Evolutionary conservation across 371 early-diverging fungal genomes (phyloP), one percentile per base, ranked within the genome.

Genomic region (Cokeromyces recurvatus): DNA sequence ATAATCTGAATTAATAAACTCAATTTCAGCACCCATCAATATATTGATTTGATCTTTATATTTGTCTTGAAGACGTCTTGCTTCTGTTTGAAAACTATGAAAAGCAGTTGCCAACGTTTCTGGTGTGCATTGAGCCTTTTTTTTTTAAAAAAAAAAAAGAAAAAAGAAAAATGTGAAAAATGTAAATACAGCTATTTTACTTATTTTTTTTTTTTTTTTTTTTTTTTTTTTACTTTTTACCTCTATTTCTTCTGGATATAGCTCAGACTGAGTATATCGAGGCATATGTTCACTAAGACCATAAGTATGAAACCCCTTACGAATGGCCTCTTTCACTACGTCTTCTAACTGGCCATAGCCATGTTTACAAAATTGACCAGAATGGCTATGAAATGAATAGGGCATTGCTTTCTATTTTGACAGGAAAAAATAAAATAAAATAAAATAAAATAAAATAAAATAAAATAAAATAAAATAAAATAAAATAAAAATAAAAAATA

Each of bases 1-100:
- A 51, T 69, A 66, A 19, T 46, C 55, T 29, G 53, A 27, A 40
- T 70, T 81, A 46, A 93, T 90, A 67, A 69, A 79, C 64, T 97
- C 97, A 36, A 92, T 93, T 62, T 97, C 97, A 43, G 86, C 77
- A 0, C 96, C 97, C 16, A 97, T 80, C 4, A 97, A 50, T 0
- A 97, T 70, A 2, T 57, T 42, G 21, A 90, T 90, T 35, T 80
- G 62, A 14, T 65, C 63, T 14, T 56, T 44, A 55, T 89, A 91
- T 41, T 78, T 62, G 19, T 46, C 51, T 37, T 78, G 82, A 21
- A 95, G 71, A 0, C 82, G 76, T 17, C 67, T 78, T 0, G 97
- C 97, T 51, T 91, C 85, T 3, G 38, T 45, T 2, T 84, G 58
- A 51, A 81, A 94, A 9, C 56, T 68, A 6, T 59, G 55, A 53